Percentiles rank a stretch among this genome's conserved stretches.
These are phyloP conservation scores for Solanum piurae DNA, from an alignment of 257 asterid species.

Conservation along the genomic window DNA sequence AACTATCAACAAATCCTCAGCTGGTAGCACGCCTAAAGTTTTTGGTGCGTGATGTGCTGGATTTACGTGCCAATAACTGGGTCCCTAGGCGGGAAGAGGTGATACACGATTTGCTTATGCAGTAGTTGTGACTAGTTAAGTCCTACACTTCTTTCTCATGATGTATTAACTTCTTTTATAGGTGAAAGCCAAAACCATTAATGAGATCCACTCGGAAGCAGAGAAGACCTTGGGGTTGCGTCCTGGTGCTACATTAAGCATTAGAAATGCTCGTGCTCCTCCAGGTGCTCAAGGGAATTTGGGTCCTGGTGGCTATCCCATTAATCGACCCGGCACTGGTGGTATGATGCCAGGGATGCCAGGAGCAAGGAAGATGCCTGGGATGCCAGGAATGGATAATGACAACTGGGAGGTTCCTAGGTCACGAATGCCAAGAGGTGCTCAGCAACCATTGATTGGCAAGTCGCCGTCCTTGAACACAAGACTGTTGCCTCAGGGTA, in stretches of 20 bases:
- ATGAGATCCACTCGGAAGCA: constrained; percentile 89
- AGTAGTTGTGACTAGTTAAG: background rate
- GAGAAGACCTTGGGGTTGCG: constrained; percentile 88
- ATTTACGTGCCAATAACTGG: constrained; percentile 72
- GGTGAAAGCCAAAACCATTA: constrained; percentile 89
- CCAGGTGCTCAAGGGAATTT: constrained; percentile 43
- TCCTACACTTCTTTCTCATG: background rate
- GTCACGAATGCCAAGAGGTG: constrained; percentile 73
- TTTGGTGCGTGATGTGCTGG: constrained; percentile 81
- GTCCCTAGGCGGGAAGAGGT: constrained; percentile 96
- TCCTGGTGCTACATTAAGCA: constrained; percentile 82
- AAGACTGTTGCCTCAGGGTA: background rate
- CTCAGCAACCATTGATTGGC: background rate
- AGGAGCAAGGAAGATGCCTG: constrained; percentile 78
- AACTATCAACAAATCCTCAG: constrained; percentile 60
- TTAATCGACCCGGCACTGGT: constrained; percentile 30
- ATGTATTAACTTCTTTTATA: constrained; percentile 6
- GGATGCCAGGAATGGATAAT: constrained; percentile 66
- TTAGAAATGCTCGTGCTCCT: constrained; percentile 50
- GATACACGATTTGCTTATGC: background rate
- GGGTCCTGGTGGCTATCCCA: constrained; percentile 56
- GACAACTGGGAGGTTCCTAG: constrained; percentile 81
- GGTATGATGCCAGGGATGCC: constrained; percentile 98
- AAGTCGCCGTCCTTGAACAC: background rate
- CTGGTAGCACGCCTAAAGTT: constrained; percentile 73